Evolutionary conservation across 2,329 filamentous ascomycete genomes (phyloP), one percentile per base, ranked within the genome.

Genomic region (Epichloe coenophiala): DNA sequence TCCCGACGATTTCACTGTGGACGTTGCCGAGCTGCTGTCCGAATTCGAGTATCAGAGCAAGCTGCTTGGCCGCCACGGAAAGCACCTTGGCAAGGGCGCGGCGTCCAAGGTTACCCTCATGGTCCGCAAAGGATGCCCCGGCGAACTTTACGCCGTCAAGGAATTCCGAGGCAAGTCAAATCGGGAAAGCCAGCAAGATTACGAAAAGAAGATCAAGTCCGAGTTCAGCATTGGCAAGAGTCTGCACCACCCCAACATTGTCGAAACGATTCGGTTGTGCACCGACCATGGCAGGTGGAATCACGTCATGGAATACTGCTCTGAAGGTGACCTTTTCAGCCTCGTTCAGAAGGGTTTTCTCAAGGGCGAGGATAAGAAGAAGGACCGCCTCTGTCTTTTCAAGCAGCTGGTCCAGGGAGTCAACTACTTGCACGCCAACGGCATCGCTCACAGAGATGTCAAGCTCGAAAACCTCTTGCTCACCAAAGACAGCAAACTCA

Each of bases 291-390:
- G 79, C 35, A 81, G 84, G 39, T 94, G 86, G 85, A 90, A 88
- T 63, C 87, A 94, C 63, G 87, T 95, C 51, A 95, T 95, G 89
- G 88, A 95, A 63, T 94, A 86, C 64, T 95, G 89, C 69, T 76
- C 80, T 3, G 80, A 88, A 57, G 88, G 89, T 44, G 89, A 95
- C 61, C 71, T 95, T 5, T 91, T 85, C 64, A 74, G 75, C 54
- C 70, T 95, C 12, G 83, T 94, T 39, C 78, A 83, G 56, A 84
- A 83, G 63, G 77, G 78, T 36, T 83, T 84, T 59, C 78, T 94
- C 55, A 77, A 72, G 51, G 68, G 72, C 3, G 75, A 81, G 6
- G 81, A 85, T 50, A 80, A 82, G 52, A 71, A 76, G 15, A 73
- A 76, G 51, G 87, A 94, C 61, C 82, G 86, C 9, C 71, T 86